A percentile compares a stretch with the other conserved stretches of the same genome.
Evolutionary conservation across 345 rosid genomes (phyloP).

Genomic region (Excoecaria agallocha): DNA sequence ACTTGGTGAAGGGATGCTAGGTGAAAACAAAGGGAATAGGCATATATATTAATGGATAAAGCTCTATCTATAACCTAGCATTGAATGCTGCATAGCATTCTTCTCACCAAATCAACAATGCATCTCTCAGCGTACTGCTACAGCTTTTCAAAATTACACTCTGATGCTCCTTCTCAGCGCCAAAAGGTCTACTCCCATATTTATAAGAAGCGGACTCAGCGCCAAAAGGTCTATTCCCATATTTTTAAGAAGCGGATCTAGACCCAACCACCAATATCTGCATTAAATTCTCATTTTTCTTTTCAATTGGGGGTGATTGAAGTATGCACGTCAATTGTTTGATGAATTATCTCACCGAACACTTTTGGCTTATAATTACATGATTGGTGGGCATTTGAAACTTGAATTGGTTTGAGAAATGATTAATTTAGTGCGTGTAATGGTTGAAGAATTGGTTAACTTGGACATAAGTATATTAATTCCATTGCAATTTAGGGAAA

Average conservation of each 20-base stretch:
- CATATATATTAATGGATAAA: too few relatives aligned
- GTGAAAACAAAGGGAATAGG: too few relatives aligned
- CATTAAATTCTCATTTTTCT: constrained; percentile 64
- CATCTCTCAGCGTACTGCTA: background rate
- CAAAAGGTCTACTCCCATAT: too few relatives aligned
- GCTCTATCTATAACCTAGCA: too few relatives aligned
- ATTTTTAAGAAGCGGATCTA: constrained; percentile 62
- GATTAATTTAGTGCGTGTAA: constrained; percentile 39
- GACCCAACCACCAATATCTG: constrained; percentile 50
- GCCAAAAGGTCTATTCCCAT: constrained; percentile 61
- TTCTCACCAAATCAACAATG: too few relatives aligned
- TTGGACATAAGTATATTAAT: too few relatives aligned
- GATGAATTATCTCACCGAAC: constrained; percentile 68
- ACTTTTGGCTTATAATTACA: constrained; percentile 71
- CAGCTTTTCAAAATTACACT: constrained; percentile 65
- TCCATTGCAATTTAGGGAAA: too few relatives aligned
- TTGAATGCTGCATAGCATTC: too few relatives aligned
- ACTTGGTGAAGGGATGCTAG: too few relatives aligned
- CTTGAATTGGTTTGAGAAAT: constrained; percentile 42
- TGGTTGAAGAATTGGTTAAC: constrained; percentile 21
- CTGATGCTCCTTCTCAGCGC: constrained; percentile 55
- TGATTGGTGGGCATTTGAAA: constrained; percentile 65
- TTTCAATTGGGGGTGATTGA: constrained; percentile 51
- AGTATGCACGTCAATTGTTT: constrained; percentile 64
- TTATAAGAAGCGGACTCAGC: too few relatives aligned